Evolutionary conservation across 331 rosid genomes (phyloP).

Genomic region (Malus hybrid): DNA sequence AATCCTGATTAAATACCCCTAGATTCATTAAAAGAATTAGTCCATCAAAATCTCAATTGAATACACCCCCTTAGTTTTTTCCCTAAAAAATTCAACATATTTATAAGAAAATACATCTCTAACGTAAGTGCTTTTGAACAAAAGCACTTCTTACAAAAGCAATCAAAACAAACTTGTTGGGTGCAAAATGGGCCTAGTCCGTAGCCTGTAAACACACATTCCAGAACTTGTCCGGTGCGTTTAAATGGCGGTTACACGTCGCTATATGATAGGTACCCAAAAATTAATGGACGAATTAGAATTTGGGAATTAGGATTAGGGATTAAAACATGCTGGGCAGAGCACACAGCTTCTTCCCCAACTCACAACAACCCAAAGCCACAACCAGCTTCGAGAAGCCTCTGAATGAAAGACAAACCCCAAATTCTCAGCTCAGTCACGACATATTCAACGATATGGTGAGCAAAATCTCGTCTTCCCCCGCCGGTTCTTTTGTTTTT

Average conservation of each 20-base stretch:
- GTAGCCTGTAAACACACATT: background rate
- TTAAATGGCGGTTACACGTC: background rate
- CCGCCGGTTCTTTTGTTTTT: background rate
- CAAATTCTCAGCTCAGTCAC: background rate
- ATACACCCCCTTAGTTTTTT: no score
- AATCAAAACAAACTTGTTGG: background rate
- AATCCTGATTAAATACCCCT: no score
- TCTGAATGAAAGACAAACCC: constrained; percentile 5
- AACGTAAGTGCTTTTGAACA: no score
- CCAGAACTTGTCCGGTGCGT: background rate
- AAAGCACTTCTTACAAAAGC: no score
- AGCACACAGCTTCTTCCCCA: background rate
- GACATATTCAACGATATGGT: constrained; percentile 13
- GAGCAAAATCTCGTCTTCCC: background rate
- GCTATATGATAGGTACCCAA: background rate
- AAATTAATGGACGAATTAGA: background rate
- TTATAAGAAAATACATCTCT: no score
- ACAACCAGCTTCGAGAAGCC: background rate
- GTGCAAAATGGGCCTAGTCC: background rate
- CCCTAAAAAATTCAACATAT: no score
- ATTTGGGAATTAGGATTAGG: background rate
- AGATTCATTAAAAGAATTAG: no score
- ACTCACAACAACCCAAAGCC: background rate
- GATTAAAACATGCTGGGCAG: background rate
- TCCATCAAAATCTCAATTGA: no score